A percentile compares a stretch with the other conserved stretches of the same genome.
Evolutionary conservation across 2,329 filamentous ascomycete genomes (phyloP).

Genomic region (Aphanoascus verrucosus): DNA sequence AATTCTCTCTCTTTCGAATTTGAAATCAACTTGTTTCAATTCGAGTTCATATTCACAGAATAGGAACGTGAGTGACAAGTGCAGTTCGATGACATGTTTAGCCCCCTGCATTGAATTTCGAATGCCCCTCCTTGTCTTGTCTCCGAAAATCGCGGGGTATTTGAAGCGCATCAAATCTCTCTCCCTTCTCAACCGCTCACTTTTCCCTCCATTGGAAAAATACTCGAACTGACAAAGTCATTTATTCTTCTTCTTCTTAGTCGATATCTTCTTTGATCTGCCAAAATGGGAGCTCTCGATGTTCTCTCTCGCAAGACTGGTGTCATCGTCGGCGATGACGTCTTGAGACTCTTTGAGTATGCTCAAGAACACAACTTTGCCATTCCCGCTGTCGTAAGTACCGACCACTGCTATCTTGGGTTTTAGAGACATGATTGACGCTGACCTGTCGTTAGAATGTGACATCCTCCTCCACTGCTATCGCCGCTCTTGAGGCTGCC

Average conservation of each 20-base stretch:
- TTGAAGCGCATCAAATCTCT: not conserved
- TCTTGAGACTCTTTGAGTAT: constrained; percentile 71
- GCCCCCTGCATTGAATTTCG: not conserved
- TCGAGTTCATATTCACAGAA: not conserved
- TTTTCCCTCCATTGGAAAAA: not conserved
- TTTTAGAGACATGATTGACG: not conserved
- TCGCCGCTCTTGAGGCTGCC: constrained; percentile 86
- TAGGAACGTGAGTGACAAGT: not conserved
- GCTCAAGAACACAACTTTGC: constrained; percentile 79
- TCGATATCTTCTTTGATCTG: not conserved
- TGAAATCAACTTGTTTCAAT: not conserved
- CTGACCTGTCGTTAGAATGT: constrained; percentile 52
- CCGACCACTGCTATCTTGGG: constrained; percentile 12
- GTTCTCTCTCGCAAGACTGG: constrained; percentile 54
- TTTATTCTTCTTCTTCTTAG: not conserved
- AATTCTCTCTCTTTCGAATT: constrained; percentile 3
- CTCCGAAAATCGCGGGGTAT: constrained; percentile 10
- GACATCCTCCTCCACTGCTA: constrained; percentile 79
- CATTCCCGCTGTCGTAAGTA: constrained; percentile 63
- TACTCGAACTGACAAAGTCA: not conserved
- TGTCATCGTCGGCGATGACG: constrained; percentile 58
- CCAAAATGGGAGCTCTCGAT: constrained; percentile 40
- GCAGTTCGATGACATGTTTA: not conserved
- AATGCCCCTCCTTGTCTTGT: constrained; percentile 9
- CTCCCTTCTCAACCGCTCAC: not conserved